Percentiles rank a stretch among this genome's conserved stretches.
phyloP scores from a whole-genome alignment of 1,284 basidiomycete genomes.

The Trametes pubescens region DNA sequence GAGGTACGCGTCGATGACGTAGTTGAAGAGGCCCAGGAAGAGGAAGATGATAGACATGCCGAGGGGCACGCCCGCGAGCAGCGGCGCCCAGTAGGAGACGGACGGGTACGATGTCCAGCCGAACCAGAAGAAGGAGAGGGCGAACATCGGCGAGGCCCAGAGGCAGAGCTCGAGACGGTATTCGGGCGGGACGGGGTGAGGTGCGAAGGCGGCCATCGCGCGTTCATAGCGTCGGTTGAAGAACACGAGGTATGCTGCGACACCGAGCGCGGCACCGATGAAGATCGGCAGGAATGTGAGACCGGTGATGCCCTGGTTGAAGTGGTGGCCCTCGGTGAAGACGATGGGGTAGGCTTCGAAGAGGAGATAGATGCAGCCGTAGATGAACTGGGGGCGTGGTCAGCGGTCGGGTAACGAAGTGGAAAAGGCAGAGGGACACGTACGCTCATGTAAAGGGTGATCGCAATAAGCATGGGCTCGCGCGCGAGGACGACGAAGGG shows the following conservation, averaged over 20 bases:
- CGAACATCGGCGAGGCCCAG: slow-evolving; percentile 51
- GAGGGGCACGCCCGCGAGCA: slow-evolving; percentile 40
- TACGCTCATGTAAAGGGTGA: slow-evolving; percentile 57
- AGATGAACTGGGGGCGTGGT: slow-evolving; percentile 45
- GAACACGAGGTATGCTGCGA: slow-evolving; percentile 39
- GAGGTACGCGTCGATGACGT: slow-evolving; percentile 51
- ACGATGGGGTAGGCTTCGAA: slow-evolving; percentile 48
- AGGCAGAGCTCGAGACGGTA: slow-evolving; percentile 53
- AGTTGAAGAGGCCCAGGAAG: slow-evolving; percentile 48
- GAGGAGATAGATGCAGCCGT: slow-evolving; percentile 54
- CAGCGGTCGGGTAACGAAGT: background rate
- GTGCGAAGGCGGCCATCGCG: slow-evolving; percentile 45
- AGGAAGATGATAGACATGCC: slow-evolving; percentile 43
- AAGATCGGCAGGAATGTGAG: slow-evolving; percentile 58
- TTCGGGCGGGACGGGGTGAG: slow-evolving; percentile 53
- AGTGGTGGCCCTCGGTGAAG: slow-evolving; percentile 44
- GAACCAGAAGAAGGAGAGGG: slow-evolving; percentile 54
- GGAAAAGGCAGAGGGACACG: slow-evolving; percentile 14
- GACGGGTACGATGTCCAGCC: slow-evolving; percentile 52
- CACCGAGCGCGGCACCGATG: slow-evolving; percentile 44
- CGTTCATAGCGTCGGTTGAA: slow-evolving; percentile 45
- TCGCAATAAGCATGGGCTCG: slow-evolving; percentile 56
- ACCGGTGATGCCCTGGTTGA: slow-evolving; percentile 50
- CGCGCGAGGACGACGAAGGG: slow-evolving; percentile 52
- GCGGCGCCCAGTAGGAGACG: slow-evolving; percentile 44